Evolutionary conservation across 2,329 filamentous ascomycete genomes (phyloP).

Genomic region (Hypoxylon sp.): DNA sequence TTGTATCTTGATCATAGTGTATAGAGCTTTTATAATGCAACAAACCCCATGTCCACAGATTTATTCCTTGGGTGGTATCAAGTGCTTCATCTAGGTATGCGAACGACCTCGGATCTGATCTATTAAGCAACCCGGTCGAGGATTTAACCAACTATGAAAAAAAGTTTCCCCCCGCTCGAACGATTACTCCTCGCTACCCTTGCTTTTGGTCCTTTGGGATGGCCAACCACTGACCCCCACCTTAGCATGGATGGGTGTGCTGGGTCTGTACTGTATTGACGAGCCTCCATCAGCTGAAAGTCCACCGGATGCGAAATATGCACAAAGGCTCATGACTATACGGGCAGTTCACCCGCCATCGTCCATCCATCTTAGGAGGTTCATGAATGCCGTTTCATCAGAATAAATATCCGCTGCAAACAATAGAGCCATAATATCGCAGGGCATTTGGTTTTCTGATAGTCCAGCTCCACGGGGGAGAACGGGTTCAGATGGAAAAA

Average conservation of each 20-base stretch:
- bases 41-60: not conserved
- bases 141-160: constrained; percentile 21
- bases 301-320: constrained; percentile 11
- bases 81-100: constrained; percentile 7
- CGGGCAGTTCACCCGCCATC: constrained; percentile 12
- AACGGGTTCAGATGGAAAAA: constrained; percentile 25
- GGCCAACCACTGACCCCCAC: constrained; percentile 40
- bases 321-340: constrained; percentile 27
- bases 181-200: constrained; percentile 16
- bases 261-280: constrained; percentile 12
- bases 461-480: constrained; percentile 22
- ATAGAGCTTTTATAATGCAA: not conserved
- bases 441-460: constrained; percentile 8
- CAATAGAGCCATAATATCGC: not conserved
- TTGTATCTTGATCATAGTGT: not conserved
- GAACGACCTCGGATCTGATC: constrained; percentile 26
- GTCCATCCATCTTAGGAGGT: constrained; percentile 8
- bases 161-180: constrained; percentile 6
- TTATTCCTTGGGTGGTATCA: constrained; percentile 1
- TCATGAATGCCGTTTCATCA: constrained; percentile 22
- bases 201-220: constrained; percentile 35
- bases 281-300: constrained; percentile 38
- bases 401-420: constrained; percentile 28
- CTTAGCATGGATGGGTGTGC: constrained; percentile 27
- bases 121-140: constrained; percentile 28